phyloP scores from a whole-genome alignment of 75 land plant species.

The Cryptomeria japonica region DNA sequence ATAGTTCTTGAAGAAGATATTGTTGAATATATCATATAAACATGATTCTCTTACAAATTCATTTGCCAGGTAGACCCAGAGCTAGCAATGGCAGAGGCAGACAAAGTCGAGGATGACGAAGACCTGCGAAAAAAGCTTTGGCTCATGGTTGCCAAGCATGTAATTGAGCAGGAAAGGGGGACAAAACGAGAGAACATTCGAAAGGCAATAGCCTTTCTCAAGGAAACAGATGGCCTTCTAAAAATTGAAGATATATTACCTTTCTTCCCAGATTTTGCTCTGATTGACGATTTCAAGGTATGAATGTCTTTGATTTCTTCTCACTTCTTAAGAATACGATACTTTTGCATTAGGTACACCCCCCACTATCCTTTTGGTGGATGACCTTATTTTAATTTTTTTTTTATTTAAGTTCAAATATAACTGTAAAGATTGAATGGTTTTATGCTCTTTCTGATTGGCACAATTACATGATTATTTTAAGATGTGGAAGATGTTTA shows the following conservation, averaged over 20 bases:
- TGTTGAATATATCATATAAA: not conserved
- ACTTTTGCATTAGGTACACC: not conserved
- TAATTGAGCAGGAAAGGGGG: slow-evolving; percentile 89
- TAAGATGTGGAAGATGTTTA: not conserved
- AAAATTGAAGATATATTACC: slow-evolving; percentile 99
- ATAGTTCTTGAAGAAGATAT: not conserved
- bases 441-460: not conserved
- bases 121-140: slow-evolving; percentile 94
- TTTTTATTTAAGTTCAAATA: not conserved
- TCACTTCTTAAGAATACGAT: not conserved
- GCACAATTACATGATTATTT: not conserved
- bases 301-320: slow-evolving; percentile 7
- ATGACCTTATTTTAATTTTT: not conserved
- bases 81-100: slow-evolving; percentile 96
- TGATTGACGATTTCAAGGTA: slow-evolving; percentile 98
- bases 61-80: slow-evolving; percentile 81
- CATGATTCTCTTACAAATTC: not conserved
- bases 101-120: slow-evolving; percentile 97
- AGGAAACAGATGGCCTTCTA: slow-evolving; percentile 94
- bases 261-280: slow-evolving; percentile 95
- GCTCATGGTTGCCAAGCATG: slow-evolving; percentile 99
- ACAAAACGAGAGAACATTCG: slow-evolving; percentile 90
- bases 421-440: not conserved
- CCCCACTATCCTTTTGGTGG: not conserved
- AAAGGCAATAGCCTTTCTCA: slow-evolving; percentile 93